These are phyloP conservation scores for Triangularia setosa DNA, from an alignment of 2,329 filamentous ascomycete genomes.

Conservation along the genomic window DNA sequence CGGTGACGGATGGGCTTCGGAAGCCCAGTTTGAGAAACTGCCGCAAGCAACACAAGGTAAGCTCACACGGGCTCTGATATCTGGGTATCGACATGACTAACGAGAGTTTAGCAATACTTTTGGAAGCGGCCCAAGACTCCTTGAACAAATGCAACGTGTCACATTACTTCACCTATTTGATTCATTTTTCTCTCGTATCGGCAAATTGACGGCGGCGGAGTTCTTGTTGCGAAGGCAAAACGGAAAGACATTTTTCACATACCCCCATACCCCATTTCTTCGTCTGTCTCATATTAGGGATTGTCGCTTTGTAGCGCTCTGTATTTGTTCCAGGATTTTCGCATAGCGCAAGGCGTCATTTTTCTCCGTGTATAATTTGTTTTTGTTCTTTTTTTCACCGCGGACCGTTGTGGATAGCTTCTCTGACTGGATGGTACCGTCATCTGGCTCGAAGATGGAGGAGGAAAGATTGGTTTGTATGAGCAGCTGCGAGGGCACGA, in stretches of 20 bases:
- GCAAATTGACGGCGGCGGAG: not conserved
- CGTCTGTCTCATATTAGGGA: conserved; percentile 9
- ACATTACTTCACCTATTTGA: not conserved
- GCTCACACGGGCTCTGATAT: conserved; percentile 17
- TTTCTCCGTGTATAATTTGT: conserved; percentile 17
- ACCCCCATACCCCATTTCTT: conserved; percentile 14
- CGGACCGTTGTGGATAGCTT: not conserved
- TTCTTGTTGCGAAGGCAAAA: not conserved
- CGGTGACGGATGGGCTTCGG: conserved; percentile 78
- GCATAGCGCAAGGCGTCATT: conserved; percentile 27
- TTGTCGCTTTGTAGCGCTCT: conserved; percentile 4
- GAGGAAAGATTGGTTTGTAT: not conserved
- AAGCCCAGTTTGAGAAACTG: conserved; percentile 88
- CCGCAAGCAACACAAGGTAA: conserved; percentile 95
- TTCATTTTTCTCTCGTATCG: not conserved
- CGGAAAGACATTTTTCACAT: conserved; percentile 7
- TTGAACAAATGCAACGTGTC: conserved; percentile 28
- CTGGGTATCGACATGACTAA: conserved; percentile 8
- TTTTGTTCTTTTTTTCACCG: not conserved
- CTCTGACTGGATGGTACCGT: not conserved
- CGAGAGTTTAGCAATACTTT: conserved; percentile 58
- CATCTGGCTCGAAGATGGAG: not conserved
- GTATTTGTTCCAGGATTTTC: conserved; percentile 19
- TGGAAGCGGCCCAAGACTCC: conserved; percentile 63
- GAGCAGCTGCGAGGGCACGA: not conserved